Base-by-base conservation (phyloP, 139 green algal species). In the Haematococcus sp. region DNA sequence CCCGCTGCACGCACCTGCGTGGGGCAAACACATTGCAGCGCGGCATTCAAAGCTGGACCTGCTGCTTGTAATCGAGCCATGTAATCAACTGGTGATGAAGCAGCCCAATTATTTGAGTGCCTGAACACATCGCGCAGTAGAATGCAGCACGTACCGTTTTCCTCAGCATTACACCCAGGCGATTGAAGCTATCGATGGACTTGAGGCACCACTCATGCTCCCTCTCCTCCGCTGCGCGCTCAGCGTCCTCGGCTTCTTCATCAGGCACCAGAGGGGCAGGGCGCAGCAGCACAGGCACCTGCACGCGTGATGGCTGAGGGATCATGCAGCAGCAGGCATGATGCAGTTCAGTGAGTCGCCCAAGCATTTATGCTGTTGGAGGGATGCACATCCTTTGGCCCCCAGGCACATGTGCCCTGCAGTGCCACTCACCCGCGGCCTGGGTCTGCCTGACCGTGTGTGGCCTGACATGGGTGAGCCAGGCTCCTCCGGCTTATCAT, bases 1-100 rank as follows among this genome's bases (percentile, higher is more conserved):
- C 35, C 2, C 23, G 40, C 65, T 49, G 34, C 33, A 70, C 63
- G 17, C 63, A 70, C 51, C 54, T 65, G 69, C 69, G 55, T 54
- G 40, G 7, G 11, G 40, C 40, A 49, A n/a, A n/a, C n/a, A n/a
- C n/a, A n/a, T n/a, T n/a, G n/a, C n/a, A n/a, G n/a, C n/a, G n/a
- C n/a, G n/a, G n/a, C n/a, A n/a, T n/a, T n/a, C n/a, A n/a, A n/a
- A n/a, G n/a, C n/a, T n/a, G n/a, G n/a, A n/a, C n/a, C n/a, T n/a
- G n/a, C n/a, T n/a, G n/a, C n/a, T n/a, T n/a, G n/a, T n/a, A n/a
- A n/a, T n/a, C n/a, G n/a, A n/a, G n/a, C n/a, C n/a, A n/a, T n/a
- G n/a, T n/a, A n/a, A n/a, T n/a, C n/a, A n/a, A n/a, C n/a, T n/a
- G n/a, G n/a, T n/a, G n/a, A n/a, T n/a, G n/a, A n/a, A n/a, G n/a